Evolutionary conservation across 352 stramenopile genomes (phyloP).

Genomic region (Phytopythium kandeliae): DNA sequence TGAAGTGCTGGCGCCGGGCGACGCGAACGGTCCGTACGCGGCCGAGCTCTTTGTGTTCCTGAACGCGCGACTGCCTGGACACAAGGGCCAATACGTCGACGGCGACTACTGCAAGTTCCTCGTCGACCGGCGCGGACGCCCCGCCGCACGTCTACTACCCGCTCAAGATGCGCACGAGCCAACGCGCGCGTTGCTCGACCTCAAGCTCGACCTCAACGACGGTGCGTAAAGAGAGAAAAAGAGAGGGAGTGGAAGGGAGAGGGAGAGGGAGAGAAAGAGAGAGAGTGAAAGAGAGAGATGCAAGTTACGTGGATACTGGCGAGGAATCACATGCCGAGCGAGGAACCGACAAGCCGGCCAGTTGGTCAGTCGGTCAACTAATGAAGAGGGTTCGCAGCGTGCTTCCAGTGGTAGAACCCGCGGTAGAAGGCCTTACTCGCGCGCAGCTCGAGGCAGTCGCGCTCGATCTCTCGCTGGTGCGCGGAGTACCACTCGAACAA

Average conservation of each 20-base stretch:
- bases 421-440: slow-evolving; percentile 5
- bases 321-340: no score
- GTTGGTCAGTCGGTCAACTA: no score
- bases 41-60: slow-evolving; percentile 78
- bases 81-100: slow-evolving; percentile 68
- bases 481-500: slow-evolving; percentile 54
- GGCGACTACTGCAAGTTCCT: slow-evolving; percentile 92
- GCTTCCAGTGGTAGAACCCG: slow-evolving; percentile 6
- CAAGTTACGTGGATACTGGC: no score
- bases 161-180: no score
- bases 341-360: no score
- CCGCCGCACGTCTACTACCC: slow-evolving; percentile 78
- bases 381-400: background rate
- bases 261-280: no score
- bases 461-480: slow-evolving; percentile 34
- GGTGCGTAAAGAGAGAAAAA: no score
- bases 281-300: no score
- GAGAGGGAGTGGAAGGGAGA: no score
- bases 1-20: slow-evolving; percentile 56
- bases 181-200: no score
- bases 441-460: slow-evolving; percentile 33
- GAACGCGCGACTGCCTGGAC: slow-evolving; percentile 53
- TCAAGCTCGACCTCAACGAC: no score
- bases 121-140: slow-evolving; percentile 67
- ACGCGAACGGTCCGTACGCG: slow-evolving; percentile 84